Evolutionary conservation across 176 grass and related monocot genomes (phyloP).

Genomic region (Phragmites australis): DNA sequence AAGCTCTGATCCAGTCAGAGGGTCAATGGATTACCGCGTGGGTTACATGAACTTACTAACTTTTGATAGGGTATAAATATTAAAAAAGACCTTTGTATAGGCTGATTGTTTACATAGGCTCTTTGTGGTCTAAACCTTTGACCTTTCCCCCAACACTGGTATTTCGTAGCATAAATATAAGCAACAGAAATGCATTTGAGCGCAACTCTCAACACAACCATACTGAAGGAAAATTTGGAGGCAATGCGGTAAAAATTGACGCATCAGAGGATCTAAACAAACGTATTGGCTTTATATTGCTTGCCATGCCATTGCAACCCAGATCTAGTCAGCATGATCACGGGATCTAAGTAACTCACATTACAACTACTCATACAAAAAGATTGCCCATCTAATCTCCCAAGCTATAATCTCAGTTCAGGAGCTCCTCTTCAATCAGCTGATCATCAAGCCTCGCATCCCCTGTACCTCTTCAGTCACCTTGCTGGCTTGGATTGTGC

Average conservation of each 20-base stretch:
- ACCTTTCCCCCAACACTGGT: too few species aligned
- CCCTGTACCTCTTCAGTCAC: slow-evolving; percentile 66
- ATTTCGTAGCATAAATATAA: neutral
- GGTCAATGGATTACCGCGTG: too few species aligned
- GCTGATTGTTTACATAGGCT: too few species aligned
- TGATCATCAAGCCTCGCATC: slow-evolving; percentile 61
- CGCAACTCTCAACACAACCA: neutral
- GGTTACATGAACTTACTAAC: too few species aligned
- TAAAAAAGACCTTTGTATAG: too few species aligned
- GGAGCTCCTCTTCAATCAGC: slow-evolving; percentile 10
- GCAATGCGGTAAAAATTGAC: neutral
- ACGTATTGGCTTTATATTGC: slow-evolving; percentile 8
- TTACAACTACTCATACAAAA: slow-evolving; percentile 34
- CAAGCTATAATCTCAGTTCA: slow-evolving; percentile 19
- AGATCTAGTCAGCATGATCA: slow-evolving; percentile 21
- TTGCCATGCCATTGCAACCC: neutral
- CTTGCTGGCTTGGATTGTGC: slow-evolving; percentile 89
- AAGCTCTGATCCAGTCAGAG: too few species aligned
- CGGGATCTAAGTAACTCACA: neutral
- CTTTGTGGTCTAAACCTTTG: too few species aligned
- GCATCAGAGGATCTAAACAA: neutral
- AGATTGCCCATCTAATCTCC: slow-evolving; percentile 22
- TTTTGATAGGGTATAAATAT: too few species aligned
- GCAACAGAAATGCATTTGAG: neutral
- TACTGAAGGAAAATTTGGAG: neutral